Evolutionary conservation across 345 rosid genomes (phyloP).

Genomic region (Acer saccharum): DNA sequence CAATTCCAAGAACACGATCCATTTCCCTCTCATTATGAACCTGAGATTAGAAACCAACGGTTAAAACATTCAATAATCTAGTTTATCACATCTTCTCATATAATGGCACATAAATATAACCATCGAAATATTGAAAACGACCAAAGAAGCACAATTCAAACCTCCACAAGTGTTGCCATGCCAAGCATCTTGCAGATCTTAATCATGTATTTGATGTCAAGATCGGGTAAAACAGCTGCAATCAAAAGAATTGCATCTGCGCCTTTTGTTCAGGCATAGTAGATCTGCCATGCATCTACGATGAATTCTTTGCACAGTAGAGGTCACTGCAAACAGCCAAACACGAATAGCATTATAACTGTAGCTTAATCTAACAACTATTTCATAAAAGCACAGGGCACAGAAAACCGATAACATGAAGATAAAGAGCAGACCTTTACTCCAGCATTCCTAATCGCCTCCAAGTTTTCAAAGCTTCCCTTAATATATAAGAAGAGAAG

Average conservation of each 20-base stretch:
- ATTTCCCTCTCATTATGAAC: constrained; percentile 94
- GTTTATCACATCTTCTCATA: background rate
- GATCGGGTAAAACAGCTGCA: constrained; percentile 92
- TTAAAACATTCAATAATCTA: background rate
- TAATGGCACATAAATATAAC: background rate
- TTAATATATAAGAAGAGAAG: constrained; percentile 28
- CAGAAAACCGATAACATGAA: constrained; percentile 3
- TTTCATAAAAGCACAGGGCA: constrained; percentile 7
- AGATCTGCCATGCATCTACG: constrained; percentile 95
- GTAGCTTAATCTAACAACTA: constrained; percentile 12
- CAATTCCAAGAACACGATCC: constrained; percentile 95
- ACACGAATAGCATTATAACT: too few relatives aligned
- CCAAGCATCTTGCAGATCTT: constrained; percentile 93
- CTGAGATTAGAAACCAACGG: constrained; percentile 37
- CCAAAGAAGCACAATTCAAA: constrained; percentile 20
- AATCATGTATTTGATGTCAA: constrained; percentile 83
- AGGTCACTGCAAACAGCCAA: constrained; percentile 99
- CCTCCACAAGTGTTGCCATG: constrained; percentile 86
- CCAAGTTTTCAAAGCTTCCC: constrained; percentile 95
- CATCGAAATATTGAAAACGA: background rate
- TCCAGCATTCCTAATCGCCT: constrained; percentile 77
- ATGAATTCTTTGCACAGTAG: constrained; percentile 88
- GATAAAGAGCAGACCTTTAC: constrained; percentile 54
- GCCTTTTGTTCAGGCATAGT: constrained; percentile 79
- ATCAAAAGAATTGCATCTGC: constrained; percentile 91